A percentile compares a stretch with the other conserved stretches of the same genome.
phyloP scores from a whole-genome alignment of 768 basidiomycete genomes.

The Tulasnella sp. region DNA sequence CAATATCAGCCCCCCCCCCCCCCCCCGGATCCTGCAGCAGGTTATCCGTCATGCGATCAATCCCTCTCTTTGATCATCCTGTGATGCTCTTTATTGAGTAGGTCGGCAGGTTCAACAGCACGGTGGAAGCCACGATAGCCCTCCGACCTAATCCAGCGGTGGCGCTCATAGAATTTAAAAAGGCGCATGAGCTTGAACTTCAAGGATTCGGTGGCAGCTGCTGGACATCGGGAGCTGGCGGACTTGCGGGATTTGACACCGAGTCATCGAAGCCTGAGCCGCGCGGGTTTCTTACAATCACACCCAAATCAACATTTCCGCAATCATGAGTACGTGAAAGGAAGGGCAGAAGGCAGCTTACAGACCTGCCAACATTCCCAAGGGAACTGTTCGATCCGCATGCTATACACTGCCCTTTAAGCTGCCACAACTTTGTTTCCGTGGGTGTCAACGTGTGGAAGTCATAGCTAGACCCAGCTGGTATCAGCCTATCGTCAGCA shows the following conservation, averaged over 20 bases:
- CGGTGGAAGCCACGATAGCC: slow-evolving; percentile 1
- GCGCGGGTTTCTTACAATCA: no score
- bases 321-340: no score
- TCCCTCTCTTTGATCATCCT: slow-evolving; percentile 21
- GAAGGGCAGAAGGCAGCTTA: no score
- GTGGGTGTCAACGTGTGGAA: no score
- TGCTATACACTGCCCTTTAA: no score
- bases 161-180: slow-evolving; percentile 14
- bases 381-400: no score
- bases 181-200: background rate
- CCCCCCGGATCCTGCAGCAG: slow-evolving; percentile 21
- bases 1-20: no score
- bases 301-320: no score
- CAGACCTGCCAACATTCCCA: no score
- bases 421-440: no score
- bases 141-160: slow-evolving; percentile 2
- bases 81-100: slow-evolving; percentile 22
- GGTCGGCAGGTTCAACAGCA: slow-evolving; percentile 19
- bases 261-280: slow-evolving; percentile 15
- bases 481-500: no score
- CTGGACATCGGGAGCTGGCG: slow-evolving; percentile 20
- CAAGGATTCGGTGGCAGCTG: background rate
- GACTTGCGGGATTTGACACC: slow-evolving; percentile 19
- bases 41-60: slow-evolving; percentile 16
- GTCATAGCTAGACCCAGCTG: no score